Conservation (phyloP, 2,329 filamentous ascomycete species). For the Botrytis pseudocinerea region DNA sequence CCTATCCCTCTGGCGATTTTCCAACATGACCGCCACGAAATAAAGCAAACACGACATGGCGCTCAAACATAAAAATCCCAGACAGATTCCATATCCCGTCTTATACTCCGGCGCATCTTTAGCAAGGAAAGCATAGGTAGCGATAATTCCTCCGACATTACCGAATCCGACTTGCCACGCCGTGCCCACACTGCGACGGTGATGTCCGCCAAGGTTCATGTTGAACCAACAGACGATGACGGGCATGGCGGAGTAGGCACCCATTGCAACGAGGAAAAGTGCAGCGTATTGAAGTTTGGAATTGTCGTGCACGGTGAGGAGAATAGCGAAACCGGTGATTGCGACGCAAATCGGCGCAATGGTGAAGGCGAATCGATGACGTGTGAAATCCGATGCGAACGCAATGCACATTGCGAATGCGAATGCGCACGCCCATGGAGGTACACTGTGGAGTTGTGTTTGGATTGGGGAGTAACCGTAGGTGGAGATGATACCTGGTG, state of each 20-base stretch:
- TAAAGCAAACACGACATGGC: slow-evolving; percentile 63
- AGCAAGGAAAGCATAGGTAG: slow-evolving; percentile 67
- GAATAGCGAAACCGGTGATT: slow-evolving; percentile 73
- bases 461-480: slow-evolving; percentile 61
- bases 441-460: slow-evolving; percentile 53
- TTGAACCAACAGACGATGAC: slow-evolving; percentile 82
- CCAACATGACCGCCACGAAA: slow-evolving; percentile 54
- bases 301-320: slow-evolving; percentile 71
- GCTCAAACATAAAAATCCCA: slow-evolving; percentile 71
- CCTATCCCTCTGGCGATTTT: slow-evolving; percentile 62
- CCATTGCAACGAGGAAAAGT: slow-evolving; percentile 79
- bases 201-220: slow-evolving; percentile 76
- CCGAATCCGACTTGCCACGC: slow-evolving; percentile 80
- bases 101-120: slow-evolving; percentile 68
- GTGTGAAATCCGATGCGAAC: slow-evolving; percentile 66
- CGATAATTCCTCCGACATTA: slow-evolving; percentile 77
- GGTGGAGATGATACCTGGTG: slow-evolving; percentile 67
- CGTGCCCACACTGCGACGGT: slow-evolving; percentile 66
- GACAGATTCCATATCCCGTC: slow-evolving; percentile 74
- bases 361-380: slow-evolving; percentile 74
- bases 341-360: slow-evolving; percentile 67
- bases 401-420: slow-evolving; percentile 76
- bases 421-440: slow-evolving; percentile 71
- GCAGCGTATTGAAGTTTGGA: slow-evolving; percentile 70
- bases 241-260: slow-evolving; percentile 85